Evolutionary conservation across 345 rosid species (phyloP).

Genomic region (Lepidium africanum): DNA sequence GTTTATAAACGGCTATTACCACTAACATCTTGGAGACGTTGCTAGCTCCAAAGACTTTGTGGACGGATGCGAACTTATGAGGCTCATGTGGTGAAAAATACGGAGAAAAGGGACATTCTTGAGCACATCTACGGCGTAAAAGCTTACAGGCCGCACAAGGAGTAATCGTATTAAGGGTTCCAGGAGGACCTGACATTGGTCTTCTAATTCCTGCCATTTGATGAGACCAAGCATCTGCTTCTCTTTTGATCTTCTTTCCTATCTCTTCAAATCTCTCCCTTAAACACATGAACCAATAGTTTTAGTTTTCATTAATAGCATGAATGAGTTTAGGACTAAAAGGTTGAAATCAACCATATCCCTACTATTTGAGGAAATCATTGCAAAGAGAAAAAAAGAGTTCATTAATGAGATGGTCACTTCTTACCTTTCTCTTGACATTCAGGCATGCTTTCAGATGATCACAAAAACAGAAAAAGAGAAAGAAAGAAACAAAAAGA

Average conservation of each 20-base stretch:
- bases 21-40: constrained; percentile 92
- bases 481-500: constrained; percentile 23
- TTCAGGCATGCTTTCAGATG: constrained; percentile 79
- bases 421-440: constrained; percentile 88
- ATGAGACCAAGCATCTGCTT: constrained; percentile 55
- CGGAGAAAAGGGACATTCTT: constrained; percentile 94
- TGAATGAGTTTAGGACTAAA: constrained; percentile 10
- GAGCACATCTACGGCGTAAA: constrained; percentile 83
- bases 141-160: constrained; percentile 99
- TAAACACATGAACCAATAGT: not conserved
- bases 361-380: constrained; percentile 10
- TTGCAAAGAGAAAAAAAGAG: not conserved
- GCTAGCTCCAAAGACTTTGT: constrained; percentile 96
- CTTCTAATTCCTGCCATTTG: constrained; percentile 74
- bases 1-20: constrained; percentile 33
- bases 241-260: constrained; percentile 82
- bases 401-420: constrained; percentile 11
- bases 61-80: constrained; percentile 89
- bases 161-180: constrained; percentile 79
- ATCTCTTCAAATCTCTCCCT: constrained; percentile 85
- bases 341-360: constrained; percentile 14
- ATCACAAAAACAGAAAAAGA: constrained; percentile 5
- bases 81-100: constrained; percentile 97
- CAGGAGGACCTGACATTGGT: constrained; percentile 69
- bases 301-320: not conserved